Conservation (phyloP, 2,329 filamentous ascomycete species). For the Chrysosporium queenslandicum region DNA sequence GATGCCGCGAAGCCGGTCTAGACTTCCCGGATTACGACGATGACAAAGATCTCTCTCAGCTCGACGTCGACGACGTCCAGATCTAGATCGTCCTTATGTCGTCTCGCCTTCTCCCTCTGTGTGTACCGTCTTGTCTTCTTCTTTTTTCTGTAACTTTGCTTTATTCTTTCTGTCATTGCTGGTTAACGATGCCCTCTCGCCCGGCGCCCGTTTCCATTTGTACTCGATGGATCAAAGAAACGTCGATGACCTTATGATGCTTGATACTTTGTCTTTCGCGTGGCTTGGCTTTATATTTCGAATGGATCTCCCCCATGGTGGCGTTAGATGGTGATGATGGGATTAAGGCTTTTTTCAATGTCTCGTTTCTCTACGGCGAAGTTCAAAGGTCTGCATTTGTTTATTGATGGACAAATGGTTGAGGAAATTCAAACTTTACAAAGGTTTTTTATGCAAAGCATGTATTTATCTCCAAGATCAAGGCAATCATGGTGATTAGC, state of each 20-base stretch:
- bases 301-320: background rate
- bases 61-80: constrained; percentile 18
- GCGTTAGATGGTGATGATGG: constrained; percentile 7
- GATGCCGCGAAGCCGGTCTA: constrained; percentile 39
- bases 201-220: background rate
- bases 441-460: background rate
- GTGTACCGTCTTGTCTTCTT: background rate
- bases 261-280: constrained; percentile 2
- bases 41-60: constrained; percentile 31
- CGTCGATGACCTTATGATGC: constrained; percentile 2
- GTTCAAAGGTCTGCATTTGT: background rate
- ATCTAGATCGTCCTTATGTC: constrained; percentile 24
- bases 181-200: background rate
- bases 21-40: constrained; percentile 43
- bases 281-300: background rate
- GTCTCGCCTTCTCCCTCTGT: background rate
- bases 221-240: background rate
- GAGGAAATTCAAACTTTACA: background rate
- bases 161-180: background rate
- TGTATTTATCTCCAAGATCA: background rate
- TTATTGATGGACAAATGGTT: background rate
- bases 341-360: background rate
- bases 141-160: too few species aligned
- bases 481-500: background rate
- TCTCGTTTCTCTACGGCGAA: constrained; percentile 5